Percentiles rank a stretch among this genome's conserved stretches.
phyloP scores from a whole-genome alignment of 2,329 filamentous ascomycete species.

The Fusarium transvaalense region DNA sequence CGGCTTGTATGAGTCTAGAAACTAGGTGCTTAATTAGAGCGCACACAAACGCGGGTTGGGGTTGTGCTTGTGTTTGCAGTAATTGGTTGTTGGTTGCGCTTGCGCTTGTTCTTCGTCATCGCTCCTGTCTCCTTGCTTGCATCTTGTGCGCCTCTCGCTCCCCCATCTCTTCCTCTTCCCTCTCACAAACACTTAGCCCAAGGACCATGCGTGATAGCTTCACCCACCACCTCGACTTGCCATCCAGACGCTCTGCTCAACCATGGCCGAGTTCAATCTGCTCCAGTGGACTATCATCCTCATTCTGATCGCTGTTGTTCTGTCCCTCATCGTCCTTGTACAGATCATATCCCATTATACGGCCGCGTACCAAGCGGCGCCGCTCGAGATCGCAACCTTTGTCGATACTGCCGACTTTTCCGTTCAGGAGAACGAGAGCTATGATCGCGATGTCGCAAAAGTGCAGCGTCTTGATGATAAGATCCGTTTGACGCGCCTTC shows the following conservation, averaged over 20 bases:
- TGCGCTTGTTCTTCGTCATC: constrained; percentile 43
- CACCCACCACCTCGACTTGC: constrained; percentile 45
- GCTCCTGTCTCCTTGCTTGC: constrained; percentile 29
- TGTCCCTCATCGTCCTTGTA: constrained; percentile 66
- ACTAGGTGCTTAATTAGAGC: constrained; percentile 23
- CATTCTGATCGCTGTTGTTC: constrained; percentile 67
- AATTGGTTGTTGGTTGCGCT: constrained; percentile 38
- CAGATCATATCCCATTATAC: constrained; percentile 66
- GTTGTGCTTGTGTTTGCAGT: constrained; percentile 24
- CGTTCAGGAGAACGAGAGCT: constrained; percentile 73
- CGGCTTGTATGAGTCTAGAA: constrained; percentile 33
- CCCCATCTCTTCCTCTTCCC: constrained; percentile 31
- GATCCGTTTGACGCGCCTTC: constrained; percentile 67
- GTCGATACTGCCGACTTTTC: constrained; percentile 73
- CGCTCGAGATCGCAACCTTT: constrained; percentile 68
- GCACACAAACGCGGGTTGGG: constrained; percentile 39
- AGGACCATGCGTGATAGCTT: constrained; percentile 49
- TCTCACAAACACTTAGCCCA: constrained; percentile 26
- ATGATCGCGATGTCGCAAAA: constrained; percentile 70
- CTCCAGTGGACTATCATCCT: constrained; percentile 70
- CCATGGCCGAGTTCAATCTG: constrained; percentile 65
- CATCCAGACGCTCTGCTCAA: constrained; percentile 50
- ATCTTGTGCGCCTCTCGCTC: constrained; percentile 41
- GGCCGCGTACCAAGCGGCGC: constrained; percentile 68
- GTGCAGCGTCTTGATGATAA: constrained; percentile 72